These are phyloP conservation scores for Plantago elongata DNA, from an alignment of 257 asterid species.

Conservation along the genomic window DNA sequence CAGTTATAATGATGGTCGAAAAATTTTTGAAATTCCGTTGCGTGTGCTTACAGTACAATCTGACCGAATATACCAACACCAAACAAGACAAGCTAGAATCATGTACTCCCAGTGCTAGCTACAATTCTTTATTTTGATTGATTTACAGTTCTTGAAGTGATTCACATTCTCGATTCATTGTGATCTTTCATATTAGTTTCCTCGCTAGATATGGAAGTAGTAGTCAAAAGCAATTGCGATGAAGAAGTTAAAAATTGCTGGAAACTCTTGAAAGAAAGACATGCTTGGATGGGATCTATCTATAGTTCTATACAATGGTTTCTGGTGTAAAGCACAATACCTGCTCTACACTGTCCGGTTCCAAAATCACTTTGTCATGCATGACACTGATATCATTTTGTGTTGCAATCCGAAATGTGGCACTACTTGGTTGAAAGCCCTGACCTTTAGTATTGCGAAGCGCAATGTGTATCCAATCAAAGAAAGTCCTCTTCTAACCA, in stretches of 20 bases:
- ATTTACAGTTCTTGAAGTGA: too few relatives aligned
- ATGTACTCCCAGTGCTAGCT: too few relatives aligned
- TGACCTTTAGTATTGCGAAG: constrained; percentile 16
- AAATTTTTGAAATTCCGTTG: too few relatives aligned
- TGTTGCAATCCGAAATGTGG: constrained; percentile 18
- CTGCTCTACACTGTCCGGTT: not conserved
- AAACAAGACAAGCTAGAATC: too few relatives aligned
- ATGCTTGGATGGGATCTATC: not conserved
- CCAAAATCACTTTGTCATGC: not conserved
- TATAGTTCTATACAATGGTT: not conserved
- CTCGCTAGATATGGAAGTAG: too few relatives aligned
- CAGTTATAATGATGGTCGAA: too few relatives aligned
- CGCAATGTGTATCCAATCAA: constrained; percentile 8
- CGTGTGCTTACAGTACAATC: too few relatives aligned
- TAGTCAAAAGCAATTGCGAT: not conserved
- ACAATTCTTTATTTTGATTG: too few relatives aligned
- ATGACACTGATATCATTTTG: not conserved
- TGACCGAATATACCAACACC: too few relatives aligned
- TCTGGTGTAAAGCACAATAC: not conserved
- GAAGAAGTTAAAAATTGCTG: not conserved
- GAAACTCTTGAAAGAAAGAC: not conserved
- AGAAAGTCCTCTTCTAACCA: constrained; percentile 14
- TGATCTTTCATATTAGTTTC: too few relatives aligned
- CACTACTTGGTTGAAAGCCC: constrained; percentile 27
- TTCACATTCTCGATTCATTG: too few relatives aligned